A percentile compares a stretch with the other conserved stretches of the same genome.
Evolutionary conservation across 2,329 filamentous ascomycete species (phyloP).

Genomic region (Trichoderma sp.): DNA sequence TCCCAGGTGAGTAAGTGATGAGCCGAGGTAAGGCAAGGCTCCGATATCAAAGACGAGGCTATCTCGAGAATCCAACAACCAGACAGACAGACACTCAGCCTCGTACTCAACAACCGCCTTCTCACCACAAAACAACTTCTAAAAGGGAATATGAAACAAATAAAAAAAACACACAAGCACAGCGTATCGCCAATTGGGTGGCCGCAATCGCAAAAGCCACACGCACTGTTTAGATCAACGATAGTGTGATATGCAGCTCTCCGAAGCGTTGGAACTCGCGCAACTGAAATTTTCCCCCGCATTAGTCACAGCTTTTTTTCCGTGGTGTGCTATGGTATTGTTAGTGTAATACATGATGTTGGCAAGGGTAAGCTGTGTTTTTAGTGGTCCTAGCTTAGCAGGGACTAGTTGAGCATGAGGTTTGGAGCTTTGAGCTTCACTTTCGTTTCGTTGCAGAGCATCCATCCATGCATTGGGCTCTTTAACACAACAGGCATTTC

Average conservation of each 20-base stretch:
- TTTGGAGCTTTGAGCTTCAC: not conserved
- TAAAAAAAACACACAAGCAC: not conserved
- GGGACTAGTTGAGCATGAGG: not conserved
- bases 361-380: not conserved
- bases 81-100: not conserved
- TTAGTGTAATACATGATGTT: not conserved
- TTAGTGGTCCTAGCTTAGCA: not conserved
- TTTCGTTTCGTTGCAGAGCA: not conserved
- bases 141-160: not conserved
- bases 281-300: slow-evolving; percentile 3
- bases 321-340: not conserved
- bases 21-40: not conserved
- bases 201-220: not conserved
- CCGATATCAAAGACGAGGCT: not conserved
- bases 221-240: not conserved
- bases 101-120: not conserved
- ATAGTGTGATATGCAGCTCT: not conserved
- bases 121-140: not conserved
- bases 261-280: not conserved
- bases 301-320: not conserved
- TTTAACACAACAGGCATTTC: not conserved
- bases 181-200: not conserved
- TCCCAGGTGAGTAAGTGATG: not conserved
- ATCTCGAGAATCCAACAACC: not conserved
- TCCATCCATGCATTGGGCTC: not conserved